These are phyloP conservation scores for Dendryphion nanum DNA, from an alignment of 2,329 filamentous ascomycete species.

Conservation along the genomic window DNA sequence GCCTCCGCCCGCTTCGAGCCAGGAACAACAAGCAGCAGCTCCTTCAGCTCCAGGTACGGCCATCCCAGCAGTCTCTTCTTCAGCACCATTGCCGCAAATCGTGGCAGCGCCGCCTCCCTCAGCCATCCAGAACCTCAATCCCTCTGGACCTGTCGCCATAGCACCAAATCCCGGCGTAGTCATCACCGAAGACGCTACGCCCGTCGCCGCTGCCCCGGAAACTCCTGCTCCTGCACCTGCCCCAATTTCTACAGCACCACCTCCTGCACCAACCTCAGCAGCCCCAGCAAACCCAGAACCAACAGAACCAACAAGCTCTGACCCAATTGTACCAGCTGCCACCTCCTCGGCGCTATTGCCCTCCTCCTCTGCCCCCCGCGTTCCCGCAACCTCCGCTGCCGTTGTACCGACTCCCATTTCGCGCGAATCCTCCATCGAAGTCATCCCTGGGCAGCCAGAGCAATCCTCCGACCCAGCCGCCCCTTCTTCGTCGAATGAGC, in stretches of 20 bases:
- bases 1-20: constrained; percentile 10
- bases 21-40: constrained; percentile 20
- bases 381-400: constrained; percentile 5
- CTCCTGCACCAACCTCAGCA: constrained; percentile 3
- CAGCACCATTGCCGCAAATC: constrained; percentile 18
- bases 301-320: constrained; percentile 28
- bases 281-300: constrained; percentile 5
- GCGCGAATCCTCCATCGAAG: constrained; percentile 12
- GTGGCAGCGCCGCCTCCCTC: background rate
- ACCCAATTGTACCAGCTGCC: constrained; percentile 25
- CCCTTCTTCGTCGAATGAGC: too few relatives aligned
- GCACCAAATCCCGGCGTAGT: constrained; percentile 13
- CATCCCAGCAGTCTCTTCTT: constrained; percentile 23
- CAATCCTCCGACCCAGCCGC: constrained; percentile 9
- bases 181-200: constrained; percentile 4
- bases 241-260: background rate
- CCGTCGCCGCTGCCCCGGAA: constrained; percentile 6
- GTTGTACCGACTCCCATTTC: constrained; percentile 10
- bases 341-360: constrained; percentile 10
- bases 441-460: constrained; percentile 9
- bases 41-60: constrained; percentile 36
- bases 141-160: constrained; percentile 15
- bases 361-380: constrained; percentile 4
- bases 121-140: constrained; percentile 16
- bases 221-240: background rate